Conservation (phyloP, 768 basidiomycete genomes). For the Trametes sanguinea region DNA sequence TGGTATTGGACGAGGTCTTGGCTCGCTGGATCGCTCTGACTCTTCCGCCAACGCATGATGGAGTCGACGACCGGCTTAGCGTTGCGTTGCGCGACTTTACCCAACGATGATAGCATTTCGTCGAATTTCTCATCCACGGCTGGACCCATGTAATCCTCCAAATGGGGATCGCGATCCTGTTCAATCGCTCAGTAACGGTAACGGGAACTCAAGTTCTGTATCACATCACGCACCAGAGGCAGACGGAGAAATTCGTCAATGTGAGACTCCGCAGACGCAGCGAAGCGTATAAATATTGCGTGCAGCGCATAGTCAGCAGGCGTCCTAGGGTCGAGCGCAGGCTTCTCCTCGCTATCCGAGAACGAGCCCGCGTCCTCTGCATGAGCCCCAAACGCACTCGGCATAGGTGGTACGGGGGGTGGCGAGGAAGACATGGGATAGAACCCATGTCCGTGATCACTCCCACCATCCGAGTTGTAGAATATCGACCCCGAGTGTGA, state of each 20-base stretch:
- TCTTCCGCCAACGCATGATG: constrained; percentile 83
- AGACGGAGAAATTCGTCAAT: constrained; percentile 75
- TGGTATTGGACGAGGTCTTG: constrained; percentile 56
- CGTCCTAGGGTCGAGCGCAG: constrained; percentile 71
- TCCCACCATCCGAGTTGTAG: constrained; percentile 69
- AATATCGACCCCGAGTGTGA: constrained; percentile 77
- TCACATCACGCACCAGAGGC: constrained; percentile 53
- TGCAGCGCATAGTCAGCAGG: constrained; percentile 89
- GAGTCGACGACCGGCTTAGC: constrained; percentile 84
- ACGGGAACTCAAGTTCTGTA: neutral
- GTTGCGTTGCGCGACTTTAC: constrained; percentile 82
- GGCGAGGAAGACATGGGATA: constrained; percentile 54
- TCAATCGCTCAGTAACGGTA: neutral
- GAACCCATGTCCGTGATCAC: constrained; percentile 56
- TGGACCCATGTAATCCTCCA: constrained; percentile 69
- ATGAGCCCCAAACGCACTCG: constrained; percentile 52
- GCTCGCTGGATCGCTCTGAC: constrained; percentile 60
- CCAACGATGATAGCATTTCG: constrained; percentile 80
- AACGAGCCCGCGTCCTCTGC: constrained; percentile 42
- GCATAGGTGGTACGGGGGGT: constrained; percentile 79
- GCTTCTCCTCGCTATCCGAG: constrained; percentile 68
- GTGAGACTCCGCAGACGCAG: constrained; percentile 74
- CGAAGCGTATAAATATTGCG: constrained; percentile 86
- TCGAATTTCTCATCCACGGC: constrained; percentile 81
- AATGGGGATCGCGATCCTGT: constrained; percentile 69